These are phyloP conservation scores for Penicillium sp. DNA, from an alignment of 2,329 filamentous ascomycete species.

Conservation along the genomic window DNA sequence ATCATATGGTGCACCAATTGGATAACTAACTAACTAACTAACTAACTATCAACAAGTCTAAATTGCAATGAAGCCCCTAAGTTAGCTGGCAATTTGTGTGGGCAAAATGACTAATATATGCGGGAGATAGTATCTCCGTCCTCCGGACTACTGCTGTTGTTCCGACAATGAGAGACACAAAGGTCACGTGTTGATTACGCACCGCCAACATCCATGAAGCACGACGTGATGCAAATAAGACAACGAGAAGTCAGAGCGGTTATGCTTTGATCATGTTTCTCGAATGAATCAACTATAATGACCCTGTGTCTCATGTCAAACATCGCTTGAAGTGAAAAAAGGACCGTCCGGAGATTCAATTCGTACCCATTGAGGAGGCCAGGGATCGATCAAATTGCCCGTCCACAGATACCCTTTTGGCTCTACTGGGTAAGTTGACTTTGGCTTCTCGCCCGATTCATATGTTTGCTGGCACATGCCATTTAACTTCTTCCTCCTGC, in stretches of 20 bases:
- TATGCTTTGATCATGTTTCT: not conserved
- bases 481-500: not conserved
- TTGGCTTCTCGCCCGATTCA: not conserved
- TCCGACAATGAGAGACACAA: not conserved
- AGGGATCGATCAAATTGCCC: not conserved
- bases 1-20: too few relatives aligned
- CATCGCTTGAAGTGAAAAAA: not conserved
- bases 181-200: constrained; percentile 7
- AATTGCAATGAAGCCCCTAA: too few relatives aligned
- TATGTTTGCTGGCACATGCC: not conserved
- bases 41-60: too few relatives aligned
- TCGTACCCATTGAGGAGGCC: not conserved
- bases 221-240: not conserved
- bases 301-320: not conserved
- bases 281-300: not conserved
- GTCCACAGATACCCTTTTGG: not conserved
- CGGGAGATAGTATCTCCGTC: too few relatives aligned
- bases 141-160: too few relatives aligned
- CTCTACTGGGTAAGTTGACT: not conserved
- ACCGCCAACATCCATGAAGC: constrained; percentile 3
- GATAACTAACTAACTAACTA: too few relatives aligned
- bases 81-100: too few relatives aligned
- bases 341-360: not conserved
- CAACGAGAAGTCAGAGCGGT: not conserved
- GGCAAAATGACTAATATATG: too few relatives aligned